Percentiles rank a stretch among this genome's conserved stretches.
These are phyloP conservation scores for Ceratopteris richardii DNA, from an alignment of 75 land plant genomes.

Conservation along the genomic window DNA sequence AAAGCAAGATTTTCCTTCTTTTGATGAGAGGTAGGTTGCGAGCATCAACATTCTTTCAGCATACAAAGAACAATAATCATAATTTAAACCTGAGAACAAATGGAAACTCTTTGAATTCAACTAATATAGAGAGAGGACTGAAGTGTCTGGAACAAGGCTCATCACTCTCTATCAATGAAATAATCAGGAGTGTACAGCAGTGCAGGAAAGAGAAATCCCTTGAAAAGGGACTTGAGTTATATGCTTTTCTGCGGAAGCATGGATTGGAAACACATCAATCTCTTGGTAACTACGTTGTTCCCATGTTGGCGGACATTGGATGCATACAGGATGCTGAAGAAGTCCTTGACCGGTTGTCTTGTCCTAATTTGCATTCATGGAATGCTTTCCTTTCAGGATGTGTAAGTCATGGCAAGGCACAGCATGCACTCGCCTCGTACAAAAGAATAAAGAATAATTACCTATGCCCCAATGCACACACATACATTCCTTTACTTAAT, in stretches of 20 bases:
- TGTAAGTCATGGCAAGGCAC: constrained; percentile 1
- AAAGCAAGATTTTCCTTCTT: too few species aligned
- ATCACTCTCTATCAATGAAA: too few species aligned
- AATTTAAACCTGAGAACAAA: too few species aligned
- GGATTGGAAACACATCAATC: not conserved
- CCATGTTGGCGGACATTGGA: not conserved
- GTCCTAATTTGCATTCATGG: constrained; percentile 13
- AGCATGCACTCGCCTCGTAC: constrained; percentile 17
- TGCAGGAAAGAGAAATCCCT: too few species aligned
- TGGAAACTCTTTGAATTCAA: too few species aligned
- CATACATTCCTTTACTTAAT: not conserved
- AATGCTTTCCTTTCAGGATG: constrained; percentile 31
- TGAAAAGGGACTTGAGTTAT: not conserved
- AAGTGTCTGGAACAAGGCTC: too few species aligned
- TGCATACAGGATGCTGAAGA: constrained; percentile 3
- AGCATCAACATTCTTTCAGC: too few species aligned
- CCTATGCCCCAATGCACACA: not conserved
- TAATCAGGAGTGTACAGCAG: too few species aligned
- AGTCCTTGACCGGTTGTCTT: constrained; percentile 17
- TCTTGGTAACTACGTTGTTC: constrained; percentile 1
- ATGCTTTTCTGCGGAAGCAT: not conserved
- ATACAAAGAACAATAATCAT: too few species aligned
- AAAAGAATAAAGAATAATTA: not conserved
- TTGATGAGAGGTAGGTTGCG: too few species aligned
- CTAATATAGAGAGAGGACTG: too few species aligned